Base-by-base conservation (phyloP, 2,329 filamentous ascomycete species). In the Sarocladium kiliense region DNA sequence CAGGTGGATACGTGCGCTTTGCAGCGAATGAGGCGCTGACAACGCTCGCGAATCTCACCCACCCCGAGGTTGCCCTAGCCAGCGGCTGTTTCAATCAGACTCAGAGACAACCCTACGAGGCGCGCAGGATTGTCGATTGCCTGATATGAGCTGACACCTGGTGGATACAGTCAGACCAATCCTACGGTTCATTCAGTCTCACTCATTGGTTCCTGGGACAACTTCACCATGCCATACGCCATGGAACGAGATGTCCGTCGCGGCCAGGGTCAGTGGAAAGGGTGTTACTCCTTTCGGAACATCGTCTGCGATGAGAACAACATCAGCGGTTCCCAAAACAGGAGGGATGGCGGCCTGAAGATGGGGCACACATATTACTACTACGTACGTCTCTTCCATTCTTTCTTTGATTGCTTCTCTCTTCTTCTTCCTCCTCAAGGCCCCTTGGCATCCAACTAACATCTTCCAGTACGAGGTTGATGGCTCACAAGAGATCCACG, bases 321-420 rank as follows among this genome's bases (percentile, higher is more conserved):
- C 49, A 37, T 45, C 86, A 58, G 68, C 76, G 50, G 70, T 76
- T 53, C 61, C 58, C 57, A 49, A 18, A 57, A 57, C 47, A 58
- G 76, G 74, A 82, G 90, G 63, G 82, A 82, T 62, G 91, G 91
- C 56, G 92, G 88, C 54, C 79, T 97, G 60, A 94, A 88, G 71
- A 96, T 96, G 89, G 92, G 92, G 44, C 85, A 88, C 58, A 94
- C 87, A 16, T 97, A 97, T 72, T 97, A 93, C 80, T 97, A 96
- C 77, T 97, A 94, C 73, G 91, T 95, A 76, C 73, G 88, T 79
- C 44, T 49, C 34, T 49, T 23, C 25, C 6, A 14, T 55, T 32
- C 26, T 57, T 32, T 45, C 32, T 49, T 21, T n/a, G 11, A 16
- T 53, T 41, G 23, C 55, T 34, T 44, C 21, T 45, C 36, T 54